Evolutionary conservation across 306 rosid species (phyloP).

Genomic region (Rosa rugosa): DNA sequence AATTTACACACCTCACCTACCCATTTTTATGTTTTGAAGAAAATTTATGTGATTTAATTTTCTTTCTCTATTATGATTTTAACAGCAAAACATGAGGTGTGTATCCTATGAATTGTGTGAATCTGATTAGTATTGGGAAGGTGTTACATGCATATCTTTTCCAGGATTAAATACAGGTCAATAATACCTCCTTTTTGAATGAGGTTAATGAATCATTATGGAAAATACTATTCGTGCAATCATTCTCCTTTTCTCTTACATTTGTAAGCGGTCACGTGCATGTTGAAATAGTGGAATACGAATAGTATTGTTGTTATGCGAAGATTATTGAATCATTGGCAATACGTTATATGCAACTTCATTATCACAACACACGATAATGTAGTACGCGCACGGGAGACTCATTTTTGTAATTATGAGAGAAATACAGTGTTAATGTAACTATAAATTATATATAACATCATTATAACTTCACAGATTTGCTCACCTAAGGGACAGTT

Average conservation of each 20-base stretch:
- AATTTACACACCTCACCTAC: background rate
- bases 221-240: background rate
- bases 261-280: rapidly evolving
- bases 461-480: no score
- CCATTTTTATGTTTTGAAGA: background rate
- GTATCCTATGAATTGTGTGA: background rate
- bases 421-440: background rate
- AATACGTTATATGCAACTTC: no score
- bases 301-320: background rate
- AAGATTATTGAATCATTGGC: background rate
- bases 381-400: background rate
- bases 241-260: background rate
- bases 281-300: background rate
- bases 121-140: background rate
- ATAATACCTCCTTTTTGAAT: background rate
- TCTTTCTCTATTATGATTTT: background rate
- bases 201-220: background rate
- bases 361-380: no score
- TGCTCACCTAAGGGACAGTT: no score
- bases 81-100: background rate
- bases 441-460: no score
- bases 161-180: background rate
- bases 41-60: background rate
- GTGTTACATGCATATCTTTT: conserved; percentile 4
- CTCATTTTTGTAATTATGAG: background rate